A percentile compares a stretch with the other conserved stretches of the same genome.
phyloP scores from a whole-genome alignment of 2,329 filamentous ascomycete genomes.

The Clonostachys sp. region DNA sequence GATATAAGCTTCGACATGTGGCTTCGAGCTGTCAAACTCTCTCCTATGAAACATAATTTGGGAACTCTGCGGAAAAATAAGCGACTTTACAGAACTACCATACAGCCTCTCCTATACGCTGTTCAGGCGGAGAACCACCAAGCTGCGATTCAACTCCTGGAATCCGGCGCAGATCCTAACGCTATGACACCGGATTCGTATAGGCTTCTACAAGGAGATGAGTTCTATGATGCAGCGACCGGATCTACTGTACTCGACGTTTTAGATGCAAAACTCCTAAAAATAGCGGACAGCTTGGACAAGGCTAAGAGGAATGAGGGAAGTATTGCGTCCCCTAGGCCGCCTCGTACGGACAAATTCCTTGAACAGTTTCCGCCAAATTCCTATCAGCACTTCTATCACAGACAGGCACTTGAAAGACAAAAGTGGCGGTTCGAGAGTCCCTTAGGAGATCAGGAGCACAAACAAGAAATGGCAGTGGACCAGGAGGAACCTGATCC shows the following conservation, averaged over 20 bases:
- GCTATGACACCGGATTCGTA: constrained; percentile 39
- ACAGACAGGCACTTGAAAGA: constrained; percentile 22
- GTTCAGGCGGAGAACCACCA: constrained; percentile 32
- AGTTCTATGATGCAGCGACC: constrained; percentile 20
- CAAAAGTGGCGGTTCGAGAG: constrained; percentile 19
- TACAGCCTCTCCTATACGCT: constrained; percentile 66
- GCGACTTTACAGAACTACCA: constrained; percentile 38
- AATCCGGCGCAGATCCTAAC: constrained; percentile 62
- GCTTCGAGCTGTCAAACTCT: constrained; percentile 50
- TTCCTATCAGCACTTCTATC: constrained; percentile 52
- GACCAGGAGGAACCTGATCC: constrained; percentile 32
- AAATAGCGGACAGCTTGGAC: constrained; percentile 29
- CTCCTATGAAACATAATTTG: constrained; percentile 24
- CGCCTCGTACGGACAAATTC: constrained; percentile 43
- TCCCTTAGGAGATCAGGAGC: constrained; percentile 4
- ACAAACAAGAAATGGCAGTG: constrained; percentile 22
- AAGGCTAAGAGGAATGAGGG: constrained; percentile 27
- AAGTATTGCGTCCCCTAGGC: constrained; percentile 13
- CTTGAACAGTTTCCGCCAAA: constrained; percentile 42
- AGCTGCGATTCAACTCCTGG: constrained; percentile 53
- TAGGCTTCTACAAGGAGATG: constrained; percentile 23
- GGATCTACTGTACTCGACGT: constrained; percentile 55
- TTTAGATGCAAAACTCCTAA: constrained; percentile 27
- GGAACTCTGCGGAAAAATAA: constrained; percentile 42
- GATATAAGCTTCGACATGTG: constrained; percentile 60